Evolutionary conservation across 352 stramenopile genomes (phyloP).

Genomic region (Pythium brachiatum): DNA sequence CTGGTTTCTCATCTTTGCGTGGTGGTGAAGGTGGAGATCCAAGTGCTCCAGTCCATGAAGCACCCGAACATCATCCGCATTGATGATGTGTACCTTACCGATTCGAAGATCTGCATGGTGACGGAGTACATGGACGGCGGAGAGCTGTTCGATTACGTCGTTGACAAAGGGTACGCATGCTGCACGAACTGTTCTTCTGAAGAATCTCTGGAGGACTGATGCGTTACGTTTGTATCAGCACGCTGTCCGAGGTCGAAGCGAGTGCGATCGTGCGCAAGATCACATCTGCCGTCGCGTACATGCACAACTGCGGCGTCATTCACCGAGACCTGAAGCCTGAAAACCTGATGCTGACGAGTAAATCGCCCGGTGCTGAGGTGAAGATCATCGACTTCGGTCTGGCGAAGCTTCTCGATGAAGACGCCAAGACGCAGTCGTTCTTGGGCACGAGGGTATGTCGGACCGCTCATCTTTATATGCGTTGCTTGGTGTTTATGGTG

Average conservation of each 20-base stretch:
- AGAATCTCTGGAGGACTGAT: too few relatives aligned
- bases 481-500: too few relatives aligned
- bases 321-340: slow-evolving; percentile 91
- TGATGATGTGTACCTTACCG: slow-evolving; percentile 82
- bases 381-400: slow-evolving; percentile 99
- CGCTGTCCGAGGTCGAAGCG: slow-evolving; percentile 83
- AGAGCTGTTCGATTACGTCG: slow-evolving; percentile 90
- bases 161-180: slow-evolving; percentile 70
- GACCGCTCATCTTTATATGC: background rate
- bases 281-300: slow-evolving; percentile 87
- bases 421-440: slow-evolving; percentile 83
- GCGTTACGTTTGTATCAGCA: slow-evolving; percentile 30
- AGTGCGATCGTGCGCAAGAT: slow-evolving; percentile 87
- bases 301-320: slow-evolving; percentile 86
- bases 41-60: slow-evolving; percentile 85
- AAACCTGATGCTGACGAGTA: slow-evolving; percentile 85
- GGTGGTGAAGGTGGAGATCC: slow-evolving; percentile 69
- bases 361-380: slow-evolving; percentile 76
- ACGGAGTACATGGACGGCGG: slow-evolving; percentile 87
- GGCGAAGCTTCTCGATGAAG: slow-evolving; percentile 90
- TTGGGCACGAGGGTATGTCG: slow-evolving; percentile 59
- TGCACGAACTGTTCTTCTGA: slow-evolving; percentile 1
- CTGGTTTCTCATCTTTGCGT: background rate
- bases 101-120: slow-evolving; percentile 87
- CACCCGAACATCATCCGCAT: slow-evolving; percentile 92